phyloP scores from a whole-genome alignment of 441 rosid genomes.

The Metrosideros polymorpha region DNA sequence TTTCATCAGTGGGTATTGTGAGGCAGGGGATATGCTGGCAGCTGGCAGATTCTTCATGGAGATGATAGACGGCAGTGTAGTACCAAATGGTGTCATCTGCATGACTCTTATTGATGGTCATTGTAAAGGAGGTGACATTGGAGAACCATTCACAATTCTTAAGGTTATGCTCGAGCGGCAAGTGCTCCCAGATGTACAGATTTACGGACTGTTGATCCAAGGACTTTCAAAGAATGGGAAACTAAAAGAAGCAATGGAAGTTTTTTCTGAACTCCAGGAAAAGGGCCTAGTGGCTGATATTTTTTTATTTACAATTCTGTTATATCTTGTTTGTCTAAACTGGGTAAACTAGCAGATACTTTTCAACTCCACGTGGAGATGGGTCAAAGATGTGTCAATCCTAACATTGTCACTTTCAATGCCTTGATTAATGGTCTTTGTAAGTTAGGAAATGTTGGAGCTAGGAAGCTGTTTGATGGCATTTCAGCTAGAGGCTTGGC shows the following conservation, averaged over 20 bases:
- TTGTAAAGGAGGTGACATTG: slow-evolving; percentile 47
- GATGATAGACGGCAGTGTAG: slow-evolving; percentile 51
- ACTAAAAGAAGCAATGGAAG: slow-evolving; percentile 42
- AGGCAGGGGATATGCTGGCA: slow-evolving; percentile 43
- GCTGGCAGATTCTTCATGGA: slow-evolving; percentile 51
- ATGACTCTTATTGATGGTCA: slow-evolving; percentile 48
- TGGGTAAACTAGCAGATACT: slow-evolving; percentile 26
- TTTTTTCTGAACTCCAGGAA: slow-evolving; percentile 48
- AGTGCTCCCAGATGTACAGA: slow-evolving; percentile 35
- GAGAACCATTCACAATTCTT: slow-evolving; percentile 43
- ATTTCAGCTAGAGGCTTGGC: slow-evolving; percentile 33
- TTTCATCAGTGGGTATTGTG: slow-evolving; percentile 52
- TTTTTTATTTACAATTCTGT: slow-evolving; percentile 35
- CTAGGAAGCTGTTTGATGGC: slow-evolving; percentile 29
- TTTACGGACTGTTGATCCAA: slow-evolving; percentile 46
- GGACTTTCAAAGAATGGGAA: slow-evolving; percentile 55
- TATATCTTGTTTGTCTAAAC: slow-evolving; percentile 43
- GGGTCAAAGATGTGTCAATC: slow-evolving; percentile 31
- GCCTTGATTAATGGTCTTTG: slow-evolving; percentile 44
- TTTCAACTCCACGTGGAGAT: slow-evolving; percentile 29
- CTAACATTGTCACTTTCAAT: slow-evolving; percentile 49
- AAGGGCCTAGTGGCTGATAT: slow-evolving; percentile 47
- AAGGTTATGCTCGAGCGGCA: slow-evolving; percentile 46
- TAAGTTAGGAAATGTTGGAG: slow-evolving; percentile 36
- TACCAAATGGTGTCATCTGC: slow-evolving; percentile 47